These are phyloP conservation scores for Pythium rishiriense DNA, from an alignment of 352 stramenopile species.

Conservation along the genomic window DNA sequence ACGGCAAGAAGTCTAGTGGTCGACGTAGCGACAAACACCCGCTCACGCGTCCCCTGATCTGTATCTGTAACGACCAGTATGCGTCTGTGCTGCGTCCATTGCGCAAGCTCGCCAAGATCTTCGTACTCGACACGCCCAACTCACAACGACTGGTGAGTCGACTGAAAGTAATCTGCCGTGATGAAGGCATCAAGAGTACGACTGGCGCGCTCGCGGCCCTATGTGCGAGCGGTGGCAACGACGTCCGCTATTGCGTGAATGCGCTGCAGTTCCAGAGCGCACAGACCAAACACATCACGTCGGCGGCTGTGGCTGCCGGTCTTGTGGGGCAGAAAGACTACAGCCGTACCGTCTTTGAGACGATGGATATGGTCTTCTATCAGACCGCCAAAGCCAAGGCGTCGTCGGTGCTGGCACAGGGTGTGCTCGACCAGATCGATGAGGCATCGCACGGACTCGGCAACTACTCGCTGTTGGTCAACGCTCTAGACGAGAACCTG, in stretches of 20 bases:
- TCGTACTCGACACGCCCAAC: slow-evolving; percentile 88
- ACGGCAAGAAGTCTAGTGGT: slow-evolving; percentile 31
- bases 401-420: slow-evolving; percentile 19
- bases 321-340: slow-evolving; percentile 65
- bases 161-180: slow-evolving; percentile 91
- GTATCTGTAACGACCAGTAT: slow-evolving; percentile 99
- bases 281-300: slow-evolving; percentile 36
- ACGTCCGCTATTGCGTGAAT: slow-evolving; percentile 96
- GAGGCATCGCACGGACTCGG: slow-evolving; percentile 71
- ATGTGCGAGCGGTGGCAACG: slow-evolving; percentile 73
- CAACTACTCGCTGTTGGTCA: slow-evolving; percentile 80
- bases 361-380: slow-evolving; percentile 77
- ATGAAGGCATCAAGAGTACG: slow-evolving; percentile 84
- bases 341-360: slow-evolving; percentile 60
- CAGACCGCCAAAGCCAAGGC: slow-evolving; percentile 44
- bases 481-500: slow-evolving; percentile 89
- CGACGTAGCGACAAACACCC: slow-evolving; percentile 52
- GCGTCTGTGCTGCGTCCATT: slow-evolving; percentile 94
- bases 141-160: slow-evolving; percentile 88
- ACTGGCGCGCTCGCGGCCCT: slow-evolving; percentile 63
- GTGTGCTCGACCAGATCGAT: slow-evolving; percentile 50
- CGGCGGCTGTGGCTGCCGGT: slow-evolving; percentile 27
- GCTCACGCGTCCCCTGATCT: slow-evolving; percentile 94
- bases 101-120: slow-evolving; percentile 92
- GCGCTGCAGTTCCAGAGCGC: slow-evolving; percentile 94